Base-by-base conservation (phyloP, 2,329 filamentous ascomycete genomes). In the Calonectria leucothoes region DNA sequence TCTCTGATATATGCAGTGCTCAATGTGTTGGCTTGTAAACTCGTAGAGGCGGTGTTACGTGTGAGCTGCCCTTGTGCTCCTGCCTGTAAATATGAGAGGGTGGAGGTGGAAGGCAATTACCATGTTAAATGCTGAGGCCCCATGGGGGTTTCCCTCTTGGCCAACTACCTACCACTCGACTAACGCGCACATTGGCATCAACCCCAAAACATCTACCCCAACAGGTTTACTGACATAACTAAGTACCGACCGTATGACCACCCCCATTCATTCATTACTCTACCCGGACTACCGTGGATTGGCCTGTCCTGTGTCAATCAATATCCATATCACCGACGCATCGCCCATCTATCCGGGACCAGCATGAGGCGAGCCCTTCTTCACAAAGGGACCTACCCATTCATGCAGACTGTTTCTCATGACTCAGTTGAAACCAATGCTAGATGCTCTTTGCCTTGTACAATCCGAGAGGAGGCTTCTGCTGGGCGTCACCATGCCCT, bases 321-420 rank as follows among this genome's bases (percentile, higher is more conserved):
- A 61, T 73, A 72, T 57, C 66, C 64, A 59, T 37, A 70, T 49
- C 55, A 66, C 66, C 55, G 52, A 12, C 67, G 67, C 66, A 42
- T 70, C 42, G 57, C 23, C 31, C 33, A 29, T 23, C 20, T 71
- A 76, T 66, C 66, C 61, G 70, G 61, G 55, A 78, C 37, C 77
- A 82, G 64, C 51, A 84, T 84, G 83, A 74, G 76, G 66, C 75
- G 79, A 25, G 77, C 76, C 29, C 72, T 80, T 49, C 69, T 81
- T 35, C 76, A 71, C 66, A 82, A 82, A 64, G 77, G 76, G 67
- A 81, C 75, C 66, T 77, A 72, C 33, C 81, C 78, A 25, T 73
- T 75, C 25, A 67, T 81, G 25, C 78, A 78, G 25, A 69, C 72
- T 42, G 71, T 76, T 25, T 77, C 76, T 14, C 68, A 61, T 27